Conservation (phyloP, 1,284 basidiomycete species). For the Apiotrichum siamense region DNA sequence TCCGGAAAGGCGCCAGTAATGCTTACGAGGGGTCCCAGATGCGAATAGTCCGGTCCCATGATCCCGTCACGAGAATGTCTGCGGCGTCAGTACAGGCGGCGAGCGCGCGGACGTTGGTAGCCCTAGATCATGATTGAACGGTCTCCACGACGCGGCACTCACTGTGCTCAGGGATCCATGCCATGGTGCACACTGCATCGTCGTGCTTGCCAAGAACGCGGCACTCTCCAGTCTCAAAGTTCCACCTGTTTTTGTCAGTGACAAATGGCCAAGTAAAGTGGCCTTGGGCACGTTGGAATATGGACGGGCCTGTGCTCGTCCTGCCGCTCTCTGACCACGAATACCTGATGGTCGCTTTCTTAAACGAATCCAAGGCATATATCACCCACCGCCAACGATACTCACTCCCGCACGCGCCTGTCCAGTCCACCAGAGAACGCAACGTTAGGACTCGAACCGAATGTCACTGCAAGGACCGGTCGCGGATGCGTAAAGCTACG, state of each 20-base stretch:
- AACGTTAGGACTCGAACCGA: conserved; percentile 42
- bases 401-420: conserved; percentile 53
- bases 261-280: too few relatives aligned
- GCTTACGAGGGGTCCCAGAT: conserved; percentile 66
- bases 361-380: too few relatives aligned
- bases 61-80: conserved; percentile 74
- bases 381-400: conserved; percentile 5
- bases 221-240: conserved; percentile 47
- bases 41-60: conserved; percentile 84
- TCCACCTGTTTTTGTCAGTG: conserved; percentile 46
- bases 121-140: background rate
- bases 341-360: too few relatives aligned
- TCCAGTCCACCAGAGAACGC: conserved; percentile 49
- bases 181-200: conserved; percentile 46
- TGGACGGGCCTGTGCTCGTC: too few relatives aligned
- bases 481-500: conserved; percentile 38
- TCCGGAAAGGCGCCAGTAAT: background rate
- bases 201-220: conserved; percentile 49
- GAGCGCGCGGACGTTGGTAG: background rate
- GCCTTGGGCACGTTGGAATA: too few relatives aligned
- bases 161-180: conserved; percentile 47
- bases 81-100: background rate
- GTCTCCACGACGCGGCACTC: too few relatives aligned
- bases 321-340: too few relatives aligned
- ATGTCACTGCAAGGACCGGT: conserved; percentile 44